A percentile compares a stretch with the other conserved stretches of the same genome.
phyloP scores from a whole-genome alignment of 441 rosid species.

The Daphne laureola region DNA sequence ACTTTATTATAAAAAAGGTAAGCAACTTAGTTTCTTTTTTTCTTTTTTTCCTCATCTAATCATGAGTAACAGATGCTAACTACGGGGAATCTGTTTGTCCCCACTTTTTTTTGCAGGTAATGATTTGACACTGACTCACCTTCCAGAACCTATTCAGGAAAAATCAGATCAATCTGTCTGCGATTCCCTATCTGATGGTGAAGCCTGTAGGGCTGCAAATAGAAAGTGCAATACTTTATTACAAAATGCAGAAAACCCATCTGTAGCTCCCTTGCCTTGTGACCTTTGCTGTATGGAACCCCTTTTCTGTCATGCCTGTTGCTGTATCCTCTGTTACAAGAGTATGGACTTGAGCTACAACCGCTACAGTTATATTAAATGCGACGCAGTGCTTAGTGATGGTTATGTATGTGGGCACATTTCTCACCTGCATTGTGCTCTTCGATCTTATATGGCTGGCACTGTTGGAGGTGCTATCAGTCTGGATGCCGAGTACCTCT shows the following conservation, averaged over 20 bases:
- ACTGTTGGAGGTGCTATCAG: conserved; percentile 86
- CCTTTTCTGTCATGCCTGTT: conserved; percentile 68
- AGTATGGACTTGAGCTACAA: conserved; percentile 33
- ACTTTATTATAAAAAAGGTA: conserved; percentile 4
- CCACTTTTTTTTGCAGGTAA: conserved; percentile 22
- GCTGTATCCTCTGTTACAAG: conserved; percentile 83
- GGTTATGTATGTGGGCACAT: conserved; percentile 68
- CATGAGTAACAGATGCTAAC: not conserved
- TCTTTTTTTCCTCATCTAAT: not conserved
- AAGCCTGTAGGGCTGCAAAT: conserved; percentile 71
- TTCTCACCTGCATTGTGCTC: conserved; percentile 81
- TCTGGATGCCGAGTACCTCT: conserved; percentile 78
- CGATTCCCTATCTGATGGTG: conserved; percentile 28
- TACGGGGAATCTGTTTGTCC: not conserved
- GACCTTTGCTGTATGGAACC: conserved; percentile 80
- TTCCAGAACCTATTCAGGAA: conserved; percentile 29
- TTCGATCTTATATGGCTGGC: conserved; percentile 81
- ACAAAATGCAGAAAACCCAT: conserved; percentile 19
- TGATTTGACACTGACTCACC: conserved; percentile 15
- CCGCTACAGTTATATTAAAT: conserved; percentile 66
- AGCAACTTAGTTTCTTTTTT: conserved; percentile 3
- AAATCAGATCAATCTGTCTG: conserved; percentile 22
- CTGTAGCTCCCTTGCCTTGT: conserved; percentile 45
- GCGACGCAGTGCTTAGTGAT: conserved; percentile 47
- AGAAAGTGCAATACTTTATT: conserved; percentile 44